Conservation (phyloP, 371 early-diverging fungal genomes). For the Rhizomucor pusillus region DNA sequence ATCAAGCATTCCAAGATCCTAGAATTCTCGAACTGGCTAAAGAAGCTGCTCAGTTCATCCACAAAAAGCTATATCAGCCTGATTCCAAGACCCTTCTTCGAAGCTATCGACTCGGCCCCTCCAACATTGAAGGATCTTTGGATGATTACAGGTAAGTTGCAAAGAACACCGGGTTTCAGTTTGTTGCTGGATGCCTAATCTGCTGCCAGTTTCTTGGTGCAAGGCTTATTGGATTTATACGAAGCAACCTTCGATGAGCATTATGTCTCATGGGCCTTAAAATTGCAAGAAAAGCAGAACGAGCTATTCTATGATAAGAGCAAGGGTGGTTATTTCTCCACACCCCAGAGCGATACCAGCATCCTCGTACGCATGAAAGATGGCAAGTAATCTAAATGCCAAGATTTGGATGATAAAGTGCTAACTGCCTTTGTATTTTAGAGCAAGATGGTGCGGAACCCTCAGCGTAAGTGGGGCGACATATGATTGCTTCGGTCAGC, state of each 20-base stretch:
- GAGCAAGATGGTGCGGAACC: slow-evolving; percentile 73
- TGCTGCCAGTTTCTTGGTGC: slow-evolving; percentile 2
- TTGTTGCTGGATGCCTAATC: background rate
- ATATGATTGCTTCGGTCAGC: background rate
- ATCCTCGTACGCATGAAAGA: slow-evolving; percentile 61
- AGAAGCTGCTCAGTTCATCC: slow-evolving; percentile 51
- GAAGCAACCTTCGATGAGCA: slow-evolving; percentile 48
- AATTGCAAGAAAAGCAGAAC: slow-evolving; percentile 55
- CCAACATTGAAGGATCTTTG: slow-evolving; percentile 52
- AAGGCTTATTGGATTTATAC: slow-evolving; percentile 58
- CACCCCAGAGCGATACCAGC: slow-evolving; percentile 32
- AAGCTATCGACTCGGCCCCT: slow-evolving; percentile 48
- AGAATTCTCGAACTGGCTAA: slow-evolving; percentile 37
- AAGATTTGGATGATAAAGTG: background rate
- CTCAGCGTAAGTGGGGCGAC: slow-evolving; percentile 35
- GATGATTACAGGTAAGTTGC: slow-evolving; percentile 66
- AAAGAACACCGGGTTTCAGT: too few relatives aligned
- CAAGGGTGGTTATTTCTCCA: slow-evolving; percentile 55
- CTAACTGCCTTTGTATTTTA: slow-evolving; percentile 5
- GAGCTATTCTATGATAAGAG: slow-evolving; percentile 56
- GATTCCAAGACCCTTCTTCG: slow-evolving; percentile 34
- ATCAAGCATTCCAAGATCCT: slow-evolving; percentile 34
- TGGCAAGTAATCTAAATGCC: slow-evolving; percentile 25
- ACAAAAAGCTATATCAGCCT: slow-evolving; percentile 36
- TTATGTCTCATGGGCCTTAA: slow-evolving; percentile 62